Percentiles rank a stretch among this genome's conserved stretches.
Conservation (phyloP, 129 eudicot genomes). For the Calendula officinalis region DNA sequence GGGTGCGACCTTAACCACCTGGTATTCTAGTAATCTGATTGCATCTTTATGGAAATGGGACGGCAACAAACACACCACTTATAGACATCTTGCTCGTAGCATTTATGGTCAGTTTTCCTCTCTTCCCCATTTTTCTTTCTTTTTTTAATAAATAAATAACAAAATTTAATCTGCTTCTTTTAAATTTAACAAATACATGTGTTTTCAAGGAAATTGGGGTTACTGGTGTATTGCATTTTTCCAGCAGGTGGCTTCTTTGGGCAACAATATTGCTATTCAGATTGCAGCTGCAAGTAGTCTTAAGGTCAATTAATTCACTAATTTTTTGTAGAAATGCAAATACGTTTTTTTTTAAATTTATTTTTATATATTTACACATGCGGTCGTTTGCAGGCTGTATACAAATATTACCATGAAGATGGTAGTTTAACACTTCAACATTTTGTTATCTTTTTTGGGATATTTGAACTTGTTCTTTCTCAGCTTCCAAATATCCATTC, state of each 20-base stretch:
- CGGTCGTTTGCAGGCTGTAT: constrained; percentile 44
- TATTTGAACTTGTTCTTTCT: constrained; percentile 49
- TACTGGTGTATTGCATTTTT: constrained; percentile 63
- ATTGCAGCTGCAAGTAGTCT: constrained; percentile 61
- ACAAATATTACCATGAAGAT: constrained; percentile 45
- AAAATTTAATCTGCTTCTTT: too few relatives aligned
- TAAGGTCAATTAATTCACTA: constrained; percentile 28
- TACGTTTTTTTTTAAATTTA: background rate
- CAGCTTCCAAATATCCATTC: constrained; percentile 56
- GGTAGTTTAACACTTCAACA: constrained; percentile 51
- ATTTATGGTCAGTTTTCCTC: constrained; percentile 40
- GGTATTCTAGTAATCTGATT: constrained; percentile 53
- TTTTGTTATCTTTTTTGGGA: constrained; percentile 47
- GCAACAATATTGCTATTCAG: constrained; percentile 62
- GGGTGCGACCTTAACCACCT: constrained; percentile 46
- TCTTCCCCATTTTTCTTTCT: background rate
- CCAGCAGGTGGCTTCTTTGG: constrained; percentile 70
- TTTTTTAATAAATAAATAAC: background rate
- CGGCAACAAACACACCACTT: constrained; percentile 54
- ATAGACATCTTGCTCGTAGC: constrained; percentile 50
- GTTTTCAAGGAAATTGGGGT: constrained; percentile 53
- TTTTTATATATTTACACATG: background rate
- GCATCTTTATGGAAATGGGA: constrained; percentile 69
- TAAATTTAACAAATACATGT: too few relatives aligned
- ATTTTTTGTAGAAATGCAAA: background rate